These are phyloP conservation scores for Scutellaria baicalensis DNA, from an alignment of 257 asterid genomes.

Conservation along the genomic window DNA sequence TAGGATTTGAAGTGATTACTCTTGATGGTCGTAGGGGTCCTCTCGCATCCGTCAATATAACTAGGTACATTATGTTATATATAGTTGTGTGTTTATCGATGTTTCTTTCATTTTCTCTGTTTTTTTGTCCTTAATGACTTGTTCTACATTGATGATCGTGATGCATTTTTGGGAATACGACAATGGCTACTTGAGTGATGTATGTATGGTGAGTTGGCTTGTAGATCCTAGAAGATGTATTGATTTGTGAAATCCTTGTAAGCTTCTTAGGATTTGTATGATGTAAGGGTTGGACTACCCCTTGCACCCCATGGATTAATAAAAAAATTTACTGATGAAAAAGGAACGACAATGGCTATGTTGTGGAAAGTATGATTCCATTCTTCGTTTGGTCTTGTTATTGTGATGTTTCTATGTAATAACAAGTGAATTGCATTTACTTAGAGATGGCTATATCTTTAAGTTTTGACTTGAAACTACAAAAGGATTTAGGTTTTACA, in stretches of 20 bases:
- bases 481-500: not conserved
- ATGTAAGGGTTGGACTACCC: too few relatives aligned
- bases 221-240: too few relatives aligned
- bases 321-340: too few relatives aligned
- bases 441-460: not conserved
- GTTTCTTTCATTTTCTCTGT: not conserved
- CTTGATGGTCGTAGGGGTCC: slow-evolving; percentile 62
- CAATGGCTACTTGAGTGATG: too few relatives aligned
- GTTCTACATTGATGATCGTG: not conserved
- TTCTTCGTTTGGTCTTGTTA: not conserved
- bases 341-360: too few relatives aligned
- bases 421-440: not conserved
- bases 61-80: slow-evolving; percentile 30
- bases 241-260: too few relatives aligned
- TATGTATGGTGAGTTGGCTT: too few relatives aligned
- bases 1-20: slow-evolving; percentile 81
- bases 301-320: too few relatives aligned
- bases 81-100: not conserved
- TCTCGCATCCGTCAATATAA: slow-evolving; percentile 52
- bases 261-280: too few relatives aligned
- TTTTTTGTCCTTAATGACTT: not conserved
- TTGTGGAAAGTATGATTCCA: not conserved
- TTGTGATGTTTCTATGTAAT: not conserved
- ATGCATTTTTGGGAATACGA: not conserved
- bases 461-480: not conserved